Percentiles rank a stretch among this genome's conserved stretches.
Evolutionary conservation across 2,329 filamentous ascomycete genomes (phyloP).

Genomic region (Juglanconis sp.): DNA sequence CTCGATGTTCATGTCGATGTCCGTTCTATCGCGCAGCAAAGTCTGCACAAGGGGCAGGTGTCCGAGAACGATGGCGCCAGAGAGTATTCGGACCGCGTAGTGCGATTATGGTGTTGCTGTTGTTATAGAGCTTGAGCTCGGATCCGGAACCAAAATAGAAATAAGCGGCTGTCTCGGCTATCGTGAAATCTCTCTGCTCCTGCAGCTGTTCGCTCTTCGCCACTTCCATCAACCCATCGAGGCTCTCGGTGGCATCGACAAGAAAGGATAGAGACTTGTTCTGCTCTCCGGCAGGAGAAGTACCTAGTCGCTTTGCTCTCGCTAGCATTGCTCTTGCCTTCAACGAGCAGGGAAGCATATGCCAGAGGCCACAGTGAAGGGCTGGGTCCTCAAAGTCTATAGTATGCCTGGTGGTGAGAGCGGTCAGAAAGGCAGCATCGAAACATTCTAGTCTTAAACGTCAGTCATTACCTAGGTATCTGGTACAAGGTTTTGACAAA

Average conservation of each 20-base stretch:
- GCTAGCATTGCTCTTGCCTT: neutral
- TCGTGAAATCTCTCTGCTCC: neutral
- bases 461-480: neutral
- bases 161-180: neutral
- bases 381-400: neutral
- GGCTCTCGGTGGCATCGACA: neutral
- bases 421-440: neutral
- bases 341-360: neutral
- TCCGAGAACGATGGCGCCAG: neutral
- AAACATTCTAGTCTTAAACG: neutral
- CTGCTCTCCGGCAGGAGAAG: neutral
- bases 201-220: neutral
- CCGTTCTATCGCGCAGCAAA: neutral
- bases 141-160: neutral
- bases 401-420: neutral
- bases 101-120: neutral
- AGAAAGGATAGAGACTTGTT: neutral
- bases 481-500: too few relatives aligned
- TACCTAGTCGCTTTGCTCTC: neutral
- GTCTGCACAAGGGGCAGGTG: neutral
- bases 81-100: neutral
- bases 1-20: neutral
- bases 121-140: neutral
- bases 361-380: neutral
- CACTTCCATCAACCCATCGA: neutral